Percentiles rank a stretch among this genome's conserved stretches.
phyloP scores from a whole-genome alignment of 2,329 filamentous ascomycete genomes.

The Bipolaris bicolor region DNA sequence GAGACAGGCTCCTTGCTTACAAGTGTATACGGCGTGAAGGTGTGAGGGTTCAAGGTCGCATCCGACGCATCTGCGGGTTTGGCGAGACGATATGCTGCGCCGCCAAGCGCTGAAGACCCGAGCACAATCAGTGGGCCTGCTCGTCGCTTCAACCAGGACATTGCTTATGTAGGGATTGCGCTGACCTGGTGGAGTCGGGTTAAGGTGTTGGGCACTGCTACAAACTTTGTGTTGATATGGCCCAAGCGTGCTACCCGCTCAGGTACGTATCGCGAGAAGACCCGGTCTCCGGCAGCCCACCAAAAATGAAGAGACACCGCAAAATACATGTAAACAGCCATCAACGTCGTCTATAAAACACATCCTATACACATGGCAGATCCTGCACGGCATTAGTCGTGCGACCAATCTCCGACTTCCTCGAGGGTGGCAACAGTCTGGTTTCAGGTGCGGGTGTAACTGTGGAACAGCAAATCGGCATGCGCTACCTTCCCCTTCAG shows the following conservation, averaged over 20 bases:
- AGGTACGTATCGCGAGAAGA: too few relatives aligned
- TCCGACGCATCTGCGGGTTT: conserved; percentile 31
- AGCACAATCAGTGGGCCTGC: conserved; percentile 41
- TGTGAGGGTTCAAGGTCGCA: conserved; percentile 60
- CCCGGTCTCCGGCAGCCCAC: too few relatives aligned
- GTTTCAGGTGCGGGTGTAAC: conserved; percentile 1
- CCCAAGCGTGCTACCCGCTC: conserved; percentile 12
- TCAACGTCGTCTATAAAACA: neutral
- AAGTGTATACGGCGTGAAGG: conserved; percentile 71
- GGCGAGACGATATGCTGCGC: conserved; percentile 43
- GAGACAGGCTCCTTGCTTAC: conserved; percentile 67
- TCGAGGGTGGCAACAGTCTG: conserved; percentile 8
- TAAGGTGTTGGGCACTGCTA: neutral
- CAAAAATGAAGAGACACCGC: neutral
- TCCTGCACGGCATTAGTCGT: neutral
- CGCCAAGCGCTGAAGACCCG: conserved; percentile 42
- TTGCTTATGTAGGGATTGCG: conserved; percentile 12
- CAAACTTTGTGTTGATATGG: conserved; percentile 16
- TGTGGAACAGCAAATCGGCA: conserved; percentile 9
- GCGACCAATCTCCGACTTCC: conserved; percentile 1
- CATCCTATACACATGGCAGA: neutral
- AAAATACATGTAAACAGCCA: neutral
- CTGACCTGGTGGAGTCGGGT: neutral
- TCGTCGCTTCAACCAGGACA: conserved; percentile 40
- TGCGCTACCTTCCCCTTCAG: conserved; percentile 8